Conservation (phyloP, 2,329 filamentous ascomycete genomes). For the Microsporum canis region DNA sequence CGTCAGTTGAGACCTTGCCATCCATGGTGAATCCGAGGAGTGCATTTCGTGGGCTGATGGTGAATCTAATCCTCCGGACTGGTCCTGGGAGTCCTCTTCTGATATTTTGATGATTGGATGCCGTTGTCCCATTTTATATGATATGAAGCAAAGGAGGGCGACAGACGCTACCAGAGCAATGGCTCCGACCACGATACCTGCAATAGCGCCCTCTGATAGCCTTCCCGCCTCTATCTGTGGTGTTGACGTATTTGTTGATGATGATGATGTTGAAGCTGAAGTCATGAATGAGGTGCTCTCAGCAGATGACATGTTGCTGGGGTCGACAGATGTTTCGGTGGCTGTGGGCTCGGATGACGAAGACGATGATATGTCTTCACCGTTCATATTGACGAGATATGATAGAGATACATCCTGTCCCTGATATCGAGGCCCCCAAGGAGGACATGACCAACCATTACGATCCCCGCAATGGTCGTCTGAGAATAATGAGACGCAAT, state of each 20-base stretch:
- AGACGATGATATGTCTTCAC: not conserved
- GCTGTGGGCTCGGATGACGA: not conserved
- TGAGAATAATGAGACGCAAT: constrained; percentile 6
- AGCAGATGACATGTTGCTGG: not conserved
- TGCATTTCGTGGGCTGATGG: not conserved
- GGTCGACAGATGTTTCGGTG: not conserved
- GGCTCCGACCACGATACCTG: not conserved
- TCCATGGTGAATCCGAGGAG: not conserved
- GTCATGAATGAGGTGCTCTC: not conserved
- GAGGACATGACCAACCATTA: constrained; percentile 9
- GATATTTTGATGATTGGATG: not conserved
- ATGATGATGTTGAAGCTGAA: not conserved
- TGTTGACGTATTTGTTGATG: not conserved
- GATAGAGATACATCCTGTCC: constrained; percentile 3
- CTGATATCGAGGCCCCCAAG: constrained; percentile 7
- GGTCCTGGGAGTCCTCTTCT: not conserved
- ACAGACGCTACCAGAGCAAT: not conserved
- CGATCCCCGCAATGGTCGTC: constrained; percentile 6
- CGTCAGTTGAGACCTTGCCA: not conserved
- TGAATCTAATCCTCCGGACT: not conserved
- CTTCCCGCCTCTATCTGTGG: not conserved
- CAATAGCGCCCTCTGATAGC: not conserved
- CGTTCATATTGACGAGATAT: constrained; percentile 5
- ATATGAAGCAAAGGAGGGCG: not conserved
- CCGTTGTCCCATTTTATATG: not conserved